Percentiles rank a stretch among this genome's conserved stretches.
These are phyloP conservation scores for Rhynchosporium agropyri DNA, from an alignment of 2,329 filamentous ascomycete genomes.

Conservation along the genomic window DNA sequence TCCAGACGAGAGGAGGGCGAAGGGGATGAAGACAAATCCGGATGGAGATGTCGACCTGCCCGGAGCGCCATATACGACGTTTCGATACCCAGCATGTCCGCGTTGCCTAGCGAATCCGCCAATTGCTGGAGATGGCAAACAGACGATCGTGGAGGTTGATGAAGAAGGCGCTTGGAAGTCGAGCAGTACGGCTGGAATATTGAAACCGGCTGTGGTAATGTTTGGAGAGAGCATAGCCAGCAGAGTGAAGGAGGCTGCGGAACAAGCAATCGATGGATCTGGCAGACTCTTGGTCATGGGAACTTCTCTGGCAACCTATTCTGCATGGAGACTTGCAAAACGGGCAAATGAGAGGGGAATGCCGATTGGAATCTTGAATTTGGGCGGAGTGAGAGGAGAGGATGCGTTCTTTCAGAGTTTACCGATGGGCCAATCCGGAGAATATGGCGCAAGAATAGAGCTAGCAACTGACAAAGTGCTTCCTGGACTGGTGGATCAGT, in stretches of 20 bases:
- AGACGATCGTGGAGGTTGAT: slow-evolving; percentile 68
- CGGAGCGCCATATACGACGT: slow-evolving; percentile 83
- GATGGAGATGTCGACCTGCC: slow-evolving; percentile 94
- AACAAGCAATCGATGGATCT: slow-evolving; percentile 77
- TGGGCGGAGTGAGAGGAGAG: slow-evolving; percentile 82
- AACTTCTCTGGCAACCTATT: slow-evolving; percentile 92
- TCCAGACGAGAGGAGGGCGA: slow-evolving; percentile 65
- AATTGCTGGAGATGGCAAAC: slow-evolving; percentile 54
- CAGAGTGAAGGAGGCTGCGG: slow-evolving; percentile 72
- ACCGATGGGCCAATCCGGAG: slow-evolving; percentile 53
- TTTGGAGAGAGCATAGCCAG: slow-evolving; percentile 86
- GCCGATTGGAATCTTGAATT: slow-evolving; percentile 84
- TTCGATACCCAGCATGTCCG: slow-evolving; percentile 89
- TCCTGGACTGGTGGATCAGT: slow-evolving; percentile 56
- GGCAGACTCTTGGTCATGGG: slow-evolving; percentile 78
- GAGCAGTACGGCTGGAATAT: slow-evolving; percentile 70
- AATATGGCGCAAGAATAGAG: slow-evolving; percentile 58
- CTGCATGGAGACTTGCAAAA: slow-evolving; percentile 88
- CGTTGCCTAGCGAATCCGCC: slow-evolving; percentile 71
- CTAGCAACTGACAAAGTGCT: slow-evolving; percentile 60
- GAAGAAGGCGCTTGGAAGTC: slow-evolving; percentile 76
- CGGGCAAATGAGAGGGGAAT: slow-evolving; percentile 79
- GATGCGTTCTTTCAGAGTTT: slow-evolving; percentile 68
- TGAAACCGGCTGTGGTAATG: slow-evolving; percentile 95
- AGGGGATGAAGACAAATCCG: slow-evolving; percentile 81